phyloP scores from a whole-genome alignment of 495 filamentous ascomycete species.

The Penicillium mononematosum region DNA sequence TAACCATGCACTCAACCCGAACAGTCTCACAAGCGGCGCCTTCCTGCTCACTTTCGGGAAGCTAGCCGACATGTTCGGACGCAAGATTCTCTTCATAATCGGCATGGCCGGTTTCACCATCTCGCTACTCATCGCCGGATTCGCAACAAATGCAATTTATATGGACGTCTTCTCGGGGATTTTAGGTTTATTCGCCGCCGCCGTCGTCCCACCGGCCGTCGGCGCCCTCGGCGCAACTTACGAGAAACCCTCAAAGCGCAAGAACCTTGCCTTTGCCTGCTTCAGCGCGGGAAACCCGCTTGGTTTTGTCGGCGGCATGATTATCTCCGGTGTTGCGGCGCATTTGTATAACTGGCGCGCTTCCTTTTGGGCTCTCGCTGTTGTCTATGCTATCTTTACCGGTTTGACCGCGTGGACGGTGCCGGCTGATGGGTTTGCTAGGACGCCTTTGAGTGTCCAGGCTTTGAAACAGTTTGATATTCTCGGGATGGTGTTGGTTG shows the following conservation, averaged over 20 bases:
- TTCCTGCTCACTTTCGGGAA: slow-evolving; percentile 73
- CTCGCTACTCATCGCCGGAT: slow-evolving; percentile 57
- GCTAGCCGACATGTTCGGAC: slow-evolving; percentile 72
- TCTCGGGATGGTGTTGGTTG: slow-evolving; percentile 61
- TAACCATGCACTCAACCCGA: slow-evolving; percentile 8
- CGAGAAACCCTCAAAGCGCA: slow-evolving; percentile 56
- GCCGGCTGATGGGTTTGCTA: slow-evolving; percentile 53
- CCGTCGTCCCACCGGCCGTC: slow-evolving; percentile 65
- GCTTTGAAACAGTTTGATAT: slow-evolving; percentile 62
- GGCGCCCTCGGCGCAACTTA: slow-evolving; percentile 68
- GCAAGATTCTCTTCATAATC: slow-evolving; percentile 64
- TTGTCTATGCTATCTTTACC: slow-evolving; percentile 60
- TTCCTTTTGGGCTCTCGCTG: slow-evolving; percentile 61
- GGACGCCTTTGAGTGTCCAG: slow-evolving; percentile 44
- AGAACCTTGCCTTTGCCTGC: slow-evolving; percentile 66
- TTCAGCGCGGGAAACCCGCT: slow-evolving; percentile 69
- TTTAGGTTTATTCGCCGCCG: slow-evolving; percentile 60
- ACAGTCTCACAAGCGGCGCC: slow-evolving; percentile 64
- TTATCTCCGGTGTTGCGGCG: slow-evolving; percentile 64
- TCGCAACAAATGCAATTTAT: slow-evolving; percentile 60
- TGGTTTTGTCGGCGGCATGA: slow-evolving; percentile 65
- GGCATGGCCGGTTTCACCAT: slow-evolving; percentile 64
- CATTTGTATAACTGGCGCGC: slow-evolving; percentile 68
- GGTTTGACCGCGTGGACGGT: slow-evolving; percentile 63
- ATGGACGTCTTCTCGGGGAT: slow-evolving; percentile 65